Conservation (phyloP, 2,329 filamentous ascomycete species). For the Cladosporium cucumerinum region DNA sequence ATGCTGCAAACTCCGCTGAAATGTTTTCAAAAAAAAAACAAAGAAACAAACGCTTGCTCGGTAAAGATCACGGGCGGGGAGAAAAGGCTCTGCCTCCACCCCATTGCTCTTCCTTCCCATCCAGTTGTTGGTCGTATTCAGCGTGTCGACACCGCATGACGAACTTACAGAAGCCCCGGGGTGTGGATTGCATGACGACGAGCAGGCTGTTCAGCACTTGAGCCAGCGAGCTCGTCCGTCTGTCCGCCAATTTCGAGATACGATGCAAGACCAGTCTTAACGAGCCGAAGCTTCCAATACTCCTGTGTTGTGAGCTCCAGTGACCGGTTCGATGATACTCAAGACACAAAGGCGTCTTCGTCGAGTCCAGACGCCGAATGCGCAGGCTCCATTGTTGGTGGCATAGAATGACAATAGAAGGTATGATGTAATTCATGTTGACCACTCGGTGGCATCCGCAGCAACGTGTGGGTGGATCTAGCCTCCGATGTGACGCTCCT, state of each 20-base stretch:
- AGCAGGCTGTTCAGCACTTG: constrained; percentile 10
- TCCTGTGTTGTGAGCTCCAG: neutral
- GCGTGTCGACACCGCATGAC: neutral
- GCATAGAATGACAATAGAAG: neutral
- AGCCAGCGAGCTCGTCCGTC: neutral
- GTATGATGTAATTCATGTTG: neutral
- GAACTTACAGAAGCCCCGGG: neutral
- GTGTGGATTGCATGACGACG: neutral
- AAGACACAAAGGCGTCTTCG: neutral
- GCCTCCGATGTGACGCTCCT: constrained; percentile 59
- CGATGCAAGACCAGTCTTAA: neutral
- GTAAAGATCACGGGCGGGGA: neutral
- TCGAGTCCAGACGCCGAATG: neutral
- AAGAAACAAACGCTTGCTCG: neutral
- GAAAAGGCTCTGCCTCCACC: neutral
- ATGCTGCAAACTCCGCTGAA: neutral
- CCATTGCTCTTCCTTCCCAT: neutral
- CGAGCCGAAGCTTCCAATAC: neutral
- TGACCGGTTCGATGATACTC: neutral
- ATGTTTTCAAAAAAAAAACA: neutral
- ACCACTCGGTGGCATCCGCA: neutral
- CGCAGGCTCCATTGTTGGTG: neutral
- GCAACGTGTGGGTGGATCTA: neutral
- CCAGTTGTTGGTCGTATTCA: neutral
- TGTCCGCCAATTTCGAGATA: neutral